phyloP scores from a whole-genome alignment of 495 filamentous ascomycete species.

The Extremus antarcticus region DNA sequence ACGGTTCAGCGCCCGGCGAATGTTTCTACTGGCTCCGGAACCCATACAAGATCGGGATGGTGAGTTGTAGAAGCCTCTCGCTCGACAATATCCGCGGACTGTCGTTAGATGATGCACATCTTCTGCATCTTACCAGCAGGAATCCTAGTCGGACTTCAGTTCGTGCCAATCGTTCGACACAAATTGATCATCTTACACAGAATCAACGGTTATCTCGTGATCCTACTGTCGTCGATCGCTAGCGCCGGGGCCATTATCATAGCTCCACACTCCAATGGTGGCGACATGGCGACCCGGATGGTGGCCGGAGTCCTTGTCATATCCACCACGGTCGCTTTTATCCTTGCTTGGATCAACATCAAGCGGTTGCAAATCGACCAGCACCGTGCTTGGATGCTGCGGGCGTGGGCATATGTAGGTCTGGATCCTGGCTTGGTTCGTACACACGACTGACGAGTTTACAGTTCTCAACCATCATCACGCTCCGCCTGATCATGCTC shows the following conservation, averaged over 20 bases:
- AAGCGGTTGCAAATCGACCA: constrained; percentile 43
- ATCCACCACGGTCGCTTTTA: constrained; percentile 25
- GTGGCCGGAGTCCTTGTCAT: constrained; percentile 29
- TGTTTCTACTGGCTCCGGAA: background rate
- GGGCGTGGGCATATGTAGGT: no score
- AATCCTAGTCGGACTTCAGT: constrained; percentile 39
- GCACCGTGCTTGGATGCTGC: constrained; percentile 46
- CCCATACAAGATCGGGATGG: constrained; percentile 34
- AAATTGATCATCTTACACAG: constrained; percentile 38
- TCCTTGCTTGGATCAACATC: constrained; percentile 37
- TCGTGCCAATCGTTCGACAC: constrained; percentile 39
- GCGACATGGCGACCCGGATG: constrained; percentile 32
- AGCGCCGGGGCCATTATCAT: constrained; percentile 37
- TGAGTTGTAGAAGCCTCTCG: no score
- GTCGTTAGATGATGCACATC: constrained; percentile 41
- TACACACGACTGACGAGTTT: no score
- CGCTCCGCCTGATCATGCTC: no score
- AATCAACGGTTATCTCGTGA: constrained; percentile 39
- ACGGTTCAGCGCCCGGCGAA: background rate
- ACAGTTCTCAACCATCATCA: no score
- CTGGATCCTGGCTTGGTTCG: no score
- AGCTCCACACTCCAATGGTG: constrained; percentile 37
- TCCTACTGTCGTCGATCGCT: constrained; percentile 30
- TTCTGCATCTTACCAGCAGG: constrained; percentile 35
- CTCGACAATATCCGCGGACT: no score